Base-by-base conservation (phyloP, 352 stramenopile genomes). In the Pythium rishiriense region DNA sequence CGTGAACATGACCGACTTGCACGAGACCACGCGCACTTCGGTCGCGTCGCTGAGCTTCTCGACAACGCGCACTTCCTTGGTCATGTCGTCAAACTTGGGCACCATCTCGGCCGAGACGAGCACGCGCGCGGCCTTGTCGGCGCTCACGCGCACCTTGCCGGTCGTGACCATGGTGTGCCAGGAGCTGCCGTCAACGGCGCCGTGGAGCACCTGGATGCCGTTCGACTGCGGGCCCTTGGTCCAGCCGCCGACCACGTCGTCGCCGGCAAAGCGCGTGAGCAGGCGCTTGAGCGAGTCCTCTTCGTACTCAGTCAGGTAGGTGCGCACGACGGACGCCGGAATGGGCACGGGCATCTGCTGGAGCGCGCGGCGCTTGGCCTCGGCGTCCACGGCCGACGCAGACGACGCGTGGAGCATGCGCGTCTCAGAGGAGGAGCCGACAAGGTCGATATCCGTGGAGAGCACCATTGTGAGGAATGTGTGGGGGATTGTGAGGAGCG, bases 11-110 rank as follows among this genome's bases (percentile, higher is more conserved):
- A 94, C 75, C 19, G 76, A 75, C 62, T 88, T 88, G 49, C 73
- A 83, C 2, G 73, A 81, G 33, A 80, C 83, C 25, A 78, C 72
- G 25, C 85, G 81, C 28, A 90, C 70, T 46, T 94, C 81, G 0
- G 83, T 92, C 25, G 66, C 69, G 19, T 85, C 78, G 51, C 70
- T 87, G 22, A 89, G 73, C 57, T 81, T 83, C 64, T 94, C 79
- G 39, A 94, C 48, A 3, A 76, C 22, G 43, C 73, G 74, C 4
- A 89, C 78, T 37, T 90, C 78, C 70, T 87, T 87, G 19, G 83
- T 94, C 79, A 92, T 89, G 28, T 92, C 84, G 48, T 94, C 85
- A 51, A 87, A 90, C 65, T 85, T 87, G 11, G 83, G 83, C 19
- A 89, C 81, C 72, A 85, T 85, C 31, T 90, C 72, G 28, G 70